Evolutionary conservation across 2,329 filamentous ascomycete genomes (phyloP), one percentile per base, ranked within the genome.

Genomic region (Hypocreales sp.): DNA sequence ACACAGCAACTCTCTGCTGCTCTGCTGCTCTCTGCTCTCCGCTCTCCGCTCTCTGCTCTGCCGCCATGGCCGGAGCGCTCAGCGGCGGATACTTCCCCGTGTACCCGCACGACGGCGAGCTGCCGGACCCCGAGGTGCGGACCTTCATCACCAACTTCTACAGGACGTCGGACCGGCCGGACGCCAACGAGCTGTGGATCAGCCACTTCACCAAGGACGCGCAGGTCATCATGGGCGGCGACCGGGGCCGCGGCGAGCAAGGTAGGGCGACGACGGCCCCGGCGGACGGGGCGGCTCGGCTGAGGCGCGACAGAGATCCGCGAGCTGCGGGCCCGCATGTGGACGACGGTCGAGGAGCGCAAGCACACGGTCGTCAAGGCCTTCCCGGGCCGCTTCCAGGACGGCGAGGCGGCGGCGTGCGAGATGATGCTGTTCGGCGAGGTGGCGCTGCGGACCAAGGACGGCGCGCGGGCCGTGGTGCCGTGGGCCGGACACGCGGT

Each of bases 121-220:
- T 47, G 24, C 40, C 44, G 4, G 48, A 53, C 13, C 39, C 42
- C 16, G 42, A 42, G 31, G 40, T 53, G 23, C 46, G 42, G 24
- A 40, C 40, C 16, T 62, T 63, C 26, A 48, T 63, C 32, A 47
- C 49, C 30, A 42, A 44, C 18, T 65, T 64, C 38, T 65, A 57
- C 40, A 45, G 40, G 4, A 38, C 48, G 9, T 64, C 60, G 15
- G 61, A 64, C 35, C 50, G 49, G 15, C 39, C 42, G 4, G 47
- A 48, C n/a, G 40, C 42, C 33, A 52, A 59, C 25, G 51, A 58
- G 30, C 46, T 53, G 22, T 65, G 61, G 61, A 40, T 57, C 11
- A 40, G 42, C 18, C 52, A 42, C 21, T 65, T 63, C 38, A 40
- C 40, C 2, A 38, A 54, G 4, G 55, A 56, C 25, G 60, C 59